A percentile compares a stretch with the other conserved stretches of the same genome.
Evolutionary conservation across 192 early-diverging fungal genomes (phyloP).

Genomic region (Mortierella hygrophila): DNA sequence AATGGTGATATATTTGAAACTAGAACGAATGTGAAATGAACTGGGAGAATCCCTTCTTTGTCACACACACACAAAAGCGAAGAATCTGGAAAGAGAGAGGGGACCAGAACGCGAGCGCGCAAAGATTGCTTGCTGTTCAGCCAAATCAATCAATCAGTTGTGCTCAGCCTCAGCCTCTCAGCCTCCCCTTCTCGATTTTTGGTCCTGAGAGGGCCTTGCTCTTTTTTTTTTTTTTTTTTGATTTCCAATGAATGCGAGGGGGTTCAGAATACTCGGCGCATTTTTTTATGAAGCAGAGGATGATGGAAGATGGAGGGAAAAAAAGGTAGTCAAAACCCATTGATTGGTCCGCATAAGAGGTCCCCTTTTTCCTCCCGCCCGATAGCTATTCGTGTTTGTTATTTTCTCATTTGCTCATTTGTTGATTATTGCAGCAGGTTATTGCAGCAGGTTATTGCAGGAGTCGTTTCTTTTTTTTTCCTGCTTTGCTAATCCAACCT

Average conservation of each 20-base stretch:
- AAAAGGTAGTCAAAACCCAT: not conserved
- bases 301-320: not conserved
- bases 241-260: not conserved
- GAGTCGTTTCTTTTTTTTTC: not conserved
- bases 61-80: not conserved
- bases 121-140: too few species aligned
- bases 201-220: not conserved
- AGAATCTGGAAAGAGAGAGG: not conserved
- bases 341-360: not conserved
- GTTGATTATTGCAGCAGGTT: not conserved
- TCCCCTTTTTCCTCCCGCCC: not conserved
- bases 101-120: too few species aligned
- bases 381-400: not conserved
- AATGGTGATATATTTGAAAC: not conserved
- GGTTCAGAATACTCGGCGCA: too few species aligned
- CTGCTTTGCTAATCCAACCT: not conserved
- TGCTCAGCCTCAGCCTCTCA: not conserved
- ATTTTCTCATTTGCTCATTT: not conserved
- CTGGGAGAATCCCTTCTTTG: too few species aligned
- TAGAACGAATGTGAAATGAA: too few species aligned
- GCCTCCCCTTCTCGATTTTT: not conserved
- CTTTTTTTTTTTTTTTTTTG: not conserved
- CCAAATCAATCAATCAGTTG: not conserved
- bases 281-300: not conserved
- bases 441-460: not conserved